Evolutionary conservation across 345 rosid species (phyloP).

Genomic region (Erodium maritimum): DNA sequence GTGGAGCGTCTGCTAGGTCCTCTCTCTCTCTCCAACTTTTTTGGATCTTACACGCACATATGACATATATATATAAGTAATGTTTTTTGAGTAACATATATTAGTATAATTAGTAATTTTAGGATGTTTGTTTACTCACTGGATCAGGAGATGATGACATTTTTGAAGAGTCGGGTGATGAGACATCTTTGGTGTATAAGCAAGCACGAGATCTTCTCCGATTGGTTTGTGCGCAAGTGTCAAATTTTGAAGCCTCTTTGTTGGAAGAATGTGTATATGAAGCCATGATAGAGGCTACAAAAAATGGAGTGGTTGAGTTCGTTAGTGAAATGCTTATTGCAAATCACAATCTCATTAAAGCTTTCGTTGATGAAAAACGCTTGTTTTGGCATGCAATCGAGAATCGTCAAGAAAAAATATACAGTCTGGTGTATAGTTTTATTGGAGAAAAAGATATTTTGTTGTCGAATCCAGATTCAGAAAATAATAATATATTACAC

Average conservation of each 20-base stretch:
- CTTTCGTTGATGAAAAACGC: background rate
- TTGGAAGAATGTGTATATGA: background rate
- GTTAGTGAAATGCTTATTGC: background rate
- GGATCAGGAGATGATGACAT: no score
- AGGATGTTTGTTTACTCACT: no score
- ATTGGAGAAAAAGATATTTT: background rate
- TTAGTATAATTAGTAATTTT: no score
- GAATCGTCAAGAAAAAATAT: background rate
- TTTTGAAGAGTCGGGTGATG: background rate
- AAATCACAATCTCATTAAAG: background rate
- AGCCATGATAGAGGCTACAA: background rate
- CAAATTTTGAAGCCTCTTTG: background rate
- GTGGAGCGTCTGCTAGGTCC: no score
- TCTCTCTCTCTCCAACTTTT: no score
- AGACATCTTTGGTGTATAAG: background rate
- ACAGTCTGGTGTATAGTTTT: background rate
- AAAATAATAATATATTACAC: conserved; percentile 3
- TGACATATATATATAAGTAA: no score
- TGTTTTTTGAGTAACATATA: no score
- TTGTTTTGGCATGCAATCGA: background rate
- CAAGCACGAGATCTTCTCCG: background rate
- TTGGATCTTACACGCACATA: no score
- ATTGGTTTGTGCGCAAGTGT: background rate
- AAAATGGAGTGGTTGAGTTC: background rate
- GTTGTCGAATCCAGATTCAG: background rate